Conservation (phyloP, 2,329 filamentous ascomycete genomes). For the Monilinia polystroma region DNA sequence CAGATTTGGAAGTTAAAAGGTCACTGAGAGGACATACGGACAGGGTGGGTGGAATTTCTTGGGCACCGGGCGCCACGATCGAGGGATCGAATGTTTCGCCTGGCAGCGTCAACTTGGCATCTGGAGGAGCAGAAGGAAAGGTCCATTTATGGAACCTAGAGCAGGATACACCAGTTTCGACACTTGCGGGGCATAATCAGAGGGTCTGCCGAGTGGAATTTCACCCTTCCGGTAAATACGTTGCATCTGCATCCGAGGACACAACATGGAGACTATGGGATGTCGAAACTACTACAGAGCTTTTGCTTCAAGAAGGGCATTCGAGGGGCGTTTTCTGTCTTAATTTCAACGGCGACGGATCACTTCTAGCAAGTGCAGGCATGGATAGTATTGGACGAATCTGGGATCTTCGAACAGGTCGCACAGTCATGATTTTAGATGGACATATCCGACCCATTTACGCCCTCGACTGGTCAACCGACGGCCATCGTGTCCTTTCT, state of each 20-base stretch:
- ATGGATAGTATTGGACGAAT: conserved; percentile 92
- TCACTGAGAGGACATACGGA: conserved; percentile 81
- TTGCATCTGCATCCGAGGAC: conserved; percentile 92
- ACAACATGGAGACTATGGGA: conserved; percentile 98
- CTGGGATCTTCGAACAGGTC: conserved; percentile 90
- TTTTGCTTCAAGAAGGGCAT: conserved; percentile 90
- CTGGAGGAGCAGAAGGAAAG: conserved; percentile 83
- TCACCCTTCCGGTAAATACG: conserved; percentile 84
- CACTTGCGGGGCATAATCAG: conserved; percentile 77
- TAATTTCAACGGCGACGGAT: conserved; percentile 87
- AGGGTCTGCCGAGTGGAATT: conserved; percentile 92
- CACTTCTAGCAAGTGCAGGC: conserved; percentile 85
- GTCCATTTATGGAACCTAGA: conserved; percentile 88
- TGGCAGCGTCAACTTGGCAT: conserved; percentile 78
- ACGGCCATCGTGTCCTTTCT: conserved; percentile 89
- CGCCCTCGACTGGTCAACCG: conserved; percentile 85
- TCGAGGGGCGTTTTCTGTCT: conserved; percentile 90
- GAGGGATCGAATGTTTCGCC: conserved; percentile 68
- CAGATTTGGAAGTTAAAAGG: conserved; percentile 72
- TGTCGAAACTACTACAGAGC: conserved; percentile 77
- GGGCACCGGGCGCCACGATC: conserved; percentile 81
- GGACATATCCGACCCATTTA: conserved; percentile 87
- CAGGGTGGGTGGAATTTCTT: conserved; percentile 85
- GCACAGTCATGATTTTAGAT: conserved; percentile 94
- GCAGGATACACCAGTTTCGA: conserved; percentile 80